Percentiles rank a stretch among this genome's conserved stretches.
Conservation (phyloP, 306 rosid species). For the Sindora glabra region DNA sequence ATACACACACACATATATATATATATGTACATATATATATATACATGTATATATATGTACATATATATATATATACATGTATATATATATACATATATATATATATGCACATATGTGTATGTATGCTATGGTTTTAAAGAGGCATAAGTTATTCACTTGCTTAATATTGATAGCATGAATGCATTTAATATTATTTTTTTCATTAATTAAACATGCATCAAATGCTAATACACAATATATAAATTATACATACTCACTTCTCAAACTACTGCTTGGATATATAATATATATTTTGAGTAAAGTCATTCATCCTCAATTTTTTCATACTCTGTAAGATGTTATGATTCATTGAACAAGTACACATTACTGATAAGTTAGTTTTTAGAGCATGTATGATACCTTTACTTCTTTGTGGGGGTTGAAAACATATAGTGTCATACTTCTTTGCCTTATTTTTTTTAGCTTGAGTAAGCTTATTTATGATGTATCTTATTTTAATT, state of each 20-base stretch:
- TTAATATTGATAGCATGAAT: not conserved
- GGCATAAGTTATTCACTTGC: too few relatives aligned
- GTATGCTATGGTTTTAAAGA: not conserved
- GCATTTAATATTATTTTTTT: not conserved
- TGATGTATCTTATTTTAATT: too few relatives aligned
- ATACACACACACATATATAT: too few relatives aligned
- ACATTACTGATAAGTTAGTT: conserved; percentile 85
- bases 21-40: too few relatives aligned
- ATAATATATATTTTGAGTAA: too few relatives aligned
- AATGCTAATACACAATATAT: too few relatives aligned
- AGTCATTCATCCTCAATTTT: not conserved
- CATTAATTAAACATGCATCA: not conserved
- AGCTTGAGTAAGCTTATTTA: conserved; percentile 62
- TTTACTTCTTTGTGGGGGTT: conserved; percentile 88
- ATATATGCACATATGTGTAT: too few relatives aligned
- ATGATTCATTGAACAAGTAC: conserved; percentile 62
- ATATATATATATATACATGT: too few relatives aligned
- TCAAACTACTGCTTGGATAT: too few relatives aligned
- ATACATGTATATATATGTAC: too few relatives aligned
- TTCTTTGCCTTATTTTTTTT: conserved; percentile 83
- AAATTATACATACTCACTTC: too few relatives aligned
- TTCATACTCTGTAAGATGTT: not conserved
- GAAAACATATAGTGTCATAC: conserved; percentile 38
- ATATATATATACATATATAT: too few relatives aligned
- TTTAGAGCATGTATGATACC: conserved; percentile 97